Evolutionary conservation across 768 basidiomycete genomes (phyloP), one percentile per base, ranked within the genome.

Genomic region (Kwoniella shandongensis): DNA sequence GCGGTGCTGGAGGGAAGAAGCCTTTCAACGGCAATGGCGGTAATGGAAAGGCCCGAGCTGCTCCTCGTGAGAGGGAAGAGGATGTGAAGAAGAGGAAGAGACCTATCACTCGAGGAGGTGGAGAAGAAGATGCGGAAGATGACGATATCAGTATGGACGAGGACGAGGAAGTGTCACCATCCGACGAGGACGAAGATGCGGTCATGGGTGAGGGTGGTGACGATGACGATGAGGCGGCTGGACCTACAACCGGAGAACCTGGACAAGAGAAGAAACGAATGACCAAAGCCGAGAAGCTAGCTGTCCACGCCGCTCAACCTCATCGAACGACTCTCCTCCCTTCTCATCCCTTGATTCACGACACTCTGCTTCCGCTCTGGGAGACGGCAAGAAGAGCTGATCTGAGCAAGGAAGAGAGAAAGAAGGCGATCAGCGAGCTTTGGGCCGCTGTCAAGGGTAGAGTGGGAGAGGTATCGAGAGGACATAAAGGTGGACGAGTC

Each of bases 391-490:
- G 75, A 40, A 49, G 65, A 44, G 69, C 73, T 3, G 75, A 76
- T 49, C 42, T 91, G 36, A 77, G 84, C 0, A 78, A 85, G 20
- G 76, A 83, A 23, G 87, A 93, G 67, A 84, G 91, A 22, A 84
- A 86, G 62, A 84, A 85, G 65, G 85, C 90, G 46, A 79, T 94
- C 56, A 79, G 81, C 44, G 82, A 84, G 25, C 81, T 97, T 8
- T 89, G 91, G 84, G 78, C 80, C 27, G 81, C 86, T 42, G 84
- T 91, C 20, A 83, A 87, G 20, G 91, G 90, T 4, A 85, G 85
- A 63, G 85, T 94, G 41, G 85, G 86, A 58, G 91, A 92, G 29
- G 85, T 94, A 35, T 86, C 88, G 1, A 83, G 89, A 72, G 94
- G 92, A 76, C 92, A 94, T 68, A 91, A 94, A 75, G 91, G 90